Percentiles rank a stretch among this genome's conserved stretches.
Evolutionary conservation across 2,329 filamentous ascomycete genomes (phyloP).

Genomic region (Fusarium ambrosium): DNA sequence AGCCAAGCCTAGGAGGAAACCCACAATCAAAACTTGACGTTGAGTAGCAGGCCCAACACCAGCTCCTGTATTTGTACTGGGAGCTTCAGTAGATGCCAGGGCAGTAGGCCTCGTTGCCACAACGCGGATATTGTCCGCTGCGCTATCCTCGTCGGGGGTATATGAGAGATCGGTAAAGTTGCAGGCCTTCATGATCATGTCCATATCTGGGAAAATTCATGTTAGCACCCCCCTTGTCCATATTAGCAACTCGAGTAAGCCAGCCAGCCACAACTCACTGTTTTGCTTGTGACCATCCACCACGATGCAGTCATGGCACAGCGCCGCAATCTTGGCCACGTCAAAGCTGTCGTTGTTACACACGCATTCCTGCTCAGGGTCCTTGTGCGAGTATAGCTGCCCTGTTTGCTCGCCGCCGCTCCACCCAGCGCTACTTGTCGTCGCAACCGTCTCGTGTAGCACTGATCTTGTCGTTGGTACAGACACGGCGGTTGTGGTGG

Average conservation of each 20-base stretch:
- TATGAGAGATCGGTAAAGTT: conserved; percentile 51
- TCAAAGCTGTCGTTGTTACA: conserved; percentile 58
- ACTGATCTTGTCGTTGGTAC: conserved; percentile 19
- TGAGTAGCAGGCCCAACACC: not conserved
- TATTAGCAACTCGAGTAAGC: fast-evolving
- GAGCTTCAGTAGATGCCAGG: conserved; percentile 12
- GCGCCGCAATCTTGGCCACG: conserved; percentile 53
- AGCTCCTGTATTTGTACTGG: not conserved
- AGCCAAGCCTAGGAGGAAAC: conserved; percentile 19
- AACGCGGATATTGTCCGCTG: conserved; percentile 52
- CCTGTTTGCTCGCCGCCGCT: conserved; percentile 29
- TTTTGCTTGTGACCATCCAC: conserved; percentile 49
- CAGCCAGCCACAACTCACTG: conserved; percentile 44
- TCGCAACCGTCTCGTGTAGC: not conserved
- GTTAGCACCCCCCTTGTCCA: conserved; percentile 7
- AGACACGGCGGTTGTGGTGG: conserved; percentile 10
- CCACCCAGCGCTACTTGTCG: conserved; percentile 18
- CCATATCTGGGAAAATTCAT: conserved; percentile 48
- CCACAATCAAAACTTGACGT: conserved; percentile 6
- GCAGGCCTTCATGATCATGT: conserved; percentile 54
- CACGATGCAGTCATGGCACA: conserved; percentile 56
- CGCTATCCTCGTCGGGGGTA: conserved; percentile 47
- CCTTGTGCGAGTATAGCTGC: conserved; percentile 33
- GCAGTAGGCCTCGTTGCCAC: conserved; percentile 49
- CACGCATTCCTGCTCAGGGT: conserved; percentile 53